Conservation (phyloP, 148 eudicot species). For the Fagopyrum esculentum region DNA sequence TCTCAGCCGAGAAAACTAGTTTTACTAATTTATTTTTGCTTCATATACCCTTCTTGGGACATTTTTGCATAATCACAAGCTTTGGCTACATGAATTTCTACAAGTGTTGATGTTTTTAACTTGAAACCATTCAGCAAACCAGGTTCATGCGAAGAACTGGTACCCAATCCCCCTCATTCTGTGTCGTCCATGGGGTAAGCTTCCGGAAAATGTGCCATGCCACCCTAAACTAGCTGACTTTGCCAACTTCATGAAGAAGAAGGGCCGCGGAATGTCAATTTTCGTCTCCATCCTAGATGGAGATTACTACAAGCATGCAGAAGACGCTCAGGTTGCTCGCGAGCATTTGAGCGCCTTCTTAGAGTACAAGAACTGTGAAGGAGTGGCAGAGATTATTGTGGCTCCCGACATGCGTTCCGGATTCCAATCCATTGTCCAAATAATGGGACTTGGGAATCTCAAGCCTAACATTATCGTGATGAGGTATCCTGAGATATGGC, state of each 20-base stretch:
- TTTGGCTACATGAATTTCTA: background rate
- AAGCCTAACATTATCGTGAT: conserved; percentile 93
- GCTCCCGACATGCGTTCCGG: conserved; percentile 92
- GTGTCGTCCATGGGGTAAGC: conserved; percentile 98
- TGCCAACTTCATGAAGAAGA: conserved; percentile 96
- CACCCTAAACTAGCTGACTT: conserved; percentile 98
- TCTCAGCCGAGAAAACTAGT: no score
- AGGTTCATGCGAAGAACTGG: conserved; percentile 98
- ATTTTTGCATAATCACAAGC: background rate
- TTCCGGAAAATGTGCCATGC: conserved; percentile 94
- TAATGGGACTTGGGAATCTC: conserved; percentile 97
- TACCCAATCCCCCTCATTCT: conserved; percentile 95
- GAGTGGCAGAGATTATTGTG: conserved; percentile 90
- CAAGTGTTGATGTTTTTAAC: background rate
- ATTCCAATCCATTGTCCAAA: conserved; percentile 79
- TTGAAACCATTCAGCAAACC: conserved; percentile 52
- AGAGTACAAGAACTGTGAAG: conserved; percentile 91
- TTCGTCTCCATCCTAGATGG: conserved; percentile 87
- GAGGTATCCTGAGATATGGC: conserved; percentile 97
- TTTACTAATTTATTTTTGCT: no score
- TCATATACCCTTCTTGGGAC: no score
- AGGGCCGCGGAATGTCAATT: conserved; percentile 98
- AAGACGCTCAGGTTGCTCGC: conserved; percentile 82
- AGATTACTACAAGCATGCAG: conserved; percentile 81
- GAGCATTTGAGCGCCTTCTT: conserved; percentile 69